Evolutionary conservation across 805 yeast species (phyloP).

Genomic region (Nakazawaea pomicola): DNA sequence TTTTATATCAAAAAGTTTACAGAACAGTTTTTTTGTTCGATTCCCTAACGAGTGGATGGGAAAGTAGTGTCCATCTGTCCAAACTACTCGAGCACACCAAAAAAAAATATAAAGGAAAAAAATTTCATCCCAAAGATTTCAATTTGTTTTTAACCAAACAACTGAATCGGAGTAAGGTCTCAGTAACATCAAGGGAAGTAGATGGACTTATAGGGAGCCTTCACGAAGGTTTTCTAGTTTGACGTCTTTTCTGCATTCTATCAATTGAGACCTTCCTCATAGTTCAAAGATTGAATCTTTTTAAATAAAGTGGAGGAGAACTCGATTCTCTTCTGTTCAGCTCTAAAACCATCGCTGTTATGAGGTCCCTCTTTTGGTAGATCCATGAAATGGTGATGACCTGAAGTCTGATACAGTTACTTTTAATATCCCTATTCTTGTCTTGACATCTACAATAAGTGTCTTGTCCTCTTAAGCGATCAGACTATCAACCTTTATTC

Average conservation of each 20-base stretch:
- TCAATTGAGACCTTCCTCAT: slow-evolving; percentile 1
- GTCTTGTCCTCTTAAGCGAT: not conserved
- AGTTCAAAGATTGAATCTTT: slow-evolving; percentile 16
- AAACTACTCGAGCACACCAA: not conserved
- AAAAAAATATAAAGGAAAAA: not conserved
- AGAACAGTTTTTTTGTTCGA: no score
- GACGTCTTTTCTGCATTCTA: not conserved
- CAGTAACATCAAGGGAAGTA: slow-evolving; percentile 2
- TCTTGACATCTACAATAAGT: not conserved
- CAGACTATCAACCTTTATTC: not conserved
- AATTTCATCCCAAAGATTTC: not conserved
- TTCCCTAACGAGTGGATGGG: not conserved
- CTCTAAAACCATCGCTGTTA: slow-evolving; percentile 98
- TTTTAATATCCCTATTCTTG: not conserved
- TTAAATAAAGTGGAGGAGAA: slow-evolving; percentile 19
- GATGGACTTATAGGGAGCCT: not conserved
- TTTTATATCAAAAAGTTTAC: no score
- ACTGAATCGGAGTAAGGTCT: slow-evolving; percentile 2
- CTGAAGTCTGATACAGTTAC: slow-evolving; percentile 71
- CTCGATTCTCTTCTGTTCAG: slow-evolving; percentile 33
- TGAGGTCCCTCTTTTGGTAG: slow-evolving; percentile 81
- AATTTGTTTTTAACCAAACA: not conserved
- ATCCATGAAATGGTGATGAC: slow-evolving; percentile 98
- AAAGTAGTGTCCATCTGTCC: not conserved
- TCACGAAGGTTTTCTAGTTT: not conserved